Percentiles rank a stretch among this genome's conserved stretches.
Conservation (phyloP, 768 basidiomycete genomes). For the Pluteus cervinus region DNA sequence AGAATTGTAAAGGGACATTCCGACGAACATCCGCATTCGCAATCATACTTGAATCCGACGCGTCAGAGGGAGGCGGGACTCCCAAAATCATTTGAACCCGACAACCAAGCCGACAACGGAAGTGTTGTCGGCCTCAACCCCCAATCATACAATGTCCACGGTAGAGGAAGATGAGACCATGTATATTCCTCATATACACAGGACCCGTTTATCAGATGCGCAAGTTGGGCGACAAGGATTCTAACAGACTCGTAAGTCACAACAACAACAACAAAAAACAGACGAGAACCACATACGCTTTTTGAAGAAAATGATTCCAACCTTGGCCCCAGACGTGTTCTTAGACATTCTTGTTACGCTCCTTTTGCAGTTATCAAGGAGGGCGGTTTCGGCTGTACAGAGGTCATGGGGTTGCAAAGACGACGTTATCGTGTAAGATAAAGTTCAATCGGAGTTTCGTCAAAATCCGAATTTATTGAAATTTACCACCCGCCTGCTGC, state of each 20-base stretch:
- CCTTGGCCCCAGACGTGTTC: slow-evolving; percentile 60
- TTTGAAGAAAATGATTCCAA: slow-evolving; percentile 56
- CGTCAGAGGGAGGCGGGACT: slow-evolving; percentile 18
- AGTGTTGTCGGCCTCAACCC: slow-evolving; percentile 44
- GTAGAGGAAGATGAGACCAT: slow-evolving; percentile 50
- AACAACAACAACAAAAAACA: background rate
- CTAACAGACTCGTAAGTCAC: slow-evolving; percentile 20
- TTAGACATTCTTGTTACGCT: too few relatives aligned
- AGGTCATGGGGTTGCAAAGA: too few relatives aligned
- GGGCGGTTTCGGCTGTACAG: too few relatives aligned
- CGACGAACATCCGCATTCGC: slow-evolving; percentile 15
- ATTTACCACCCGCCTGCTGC: too few relatives aligned
- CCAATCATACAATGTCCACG: slow-evolving; percentile 50
- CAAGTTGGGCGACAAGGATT: slow-evolving; percentile 45
- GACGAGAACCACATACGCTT: slow-evolving; percentile 37
- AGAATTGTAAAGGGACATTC: slow-evolving; percentile 46
- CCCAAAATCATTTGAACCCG: slow-evolving; percentile 53
- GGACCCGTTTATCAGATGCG: slow-evolving; percentile 41
- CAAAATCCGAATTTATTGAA: too few relatives aligned
- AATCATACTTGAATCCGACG: background rate
- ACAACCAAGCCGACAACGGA: slow-evolving; percentile 54
- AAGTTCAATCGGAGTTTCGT: too few relatives aligned
- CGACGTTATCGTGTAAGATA: too few relatives aligned
- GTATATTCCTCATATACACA: slow-evolving; percentile 61
- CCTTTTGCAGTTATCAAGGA: too few relatives aligned